Evolutionary conservation across 2,329 filamentous ascomycete genomes (phyloP).

Genomic region (Paraphoma sp.): DNA sequence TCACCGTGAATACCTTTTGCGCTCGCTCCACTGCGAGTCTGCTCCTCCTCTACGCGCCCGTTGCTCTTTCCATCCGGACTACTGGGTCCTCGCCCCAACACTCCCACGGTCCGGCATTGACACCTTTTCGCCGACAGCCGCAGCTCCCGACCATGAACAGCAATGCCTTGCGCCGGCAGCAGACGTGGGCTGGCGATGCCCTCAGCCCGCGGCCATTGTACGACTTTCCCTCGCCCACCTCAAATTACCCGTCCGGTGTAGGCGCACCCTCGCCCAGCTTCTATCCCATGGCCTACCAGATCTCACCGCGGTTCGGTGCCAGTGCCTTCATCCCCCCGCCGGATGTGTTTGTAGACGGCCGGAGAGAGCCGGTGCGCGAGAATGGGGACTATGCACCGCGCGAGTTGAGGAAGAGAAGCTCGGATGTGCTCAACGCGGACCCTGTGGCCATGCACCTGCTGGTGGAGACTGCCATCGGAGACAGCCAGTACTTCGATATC

Average conservation of each 20-base stretch:
- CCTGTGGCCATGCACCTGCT: constrained; percentile 85
- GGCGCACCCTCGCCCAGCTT: constrained; percentile 42
- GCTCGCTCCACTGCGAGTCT: constrained; percentile 33
- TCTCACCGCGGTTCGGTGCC: constrained; percentile 43
- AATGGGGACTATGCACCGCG: constrained; percentile 37
- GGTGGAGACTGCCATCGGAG: constrained; percentile 89
- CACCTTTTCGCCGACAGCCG: constrained; percentile 7
- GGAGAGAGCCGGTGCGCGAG: constrained; percentile 34
- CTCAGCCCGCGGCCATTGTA: constrained; percentile 42
- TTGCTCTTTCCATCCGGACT: constrained; percentile 26
- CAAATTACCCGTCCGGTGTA: constrained; percentile 46
- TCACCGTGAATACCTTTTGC: constrained; percentile 34
- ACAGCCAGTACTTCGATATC: constrained; percentile 85
- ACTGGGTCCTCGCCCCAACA: constrained; percentile 27
- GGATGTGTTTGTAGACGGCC: constrained; percentile 44
- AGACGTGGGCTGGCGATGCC: constrained; percentile 37
- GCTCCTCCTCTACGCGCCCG: constrained; percentile 29
- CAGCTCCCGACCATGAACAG: constrained; percentile 32
- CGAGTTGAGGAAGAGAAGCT: constrained; percentile 36
- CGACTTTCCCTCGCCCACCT: constrained; percentile 47
- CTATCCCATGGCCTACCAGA: constrained; percentile 47
- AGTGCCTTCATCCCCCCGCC: constrained; percentile 48
- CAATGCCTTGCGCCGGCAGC: constrained; percentile 46
- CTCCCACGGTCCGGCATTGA: constrained; percentile 13
- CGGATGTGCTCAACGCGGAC: constrained; percentile 53